A percentile compares a stretch with the other conserved stretches of the same genome.
Conservation (phyloP, 164 flowering plant genomes). For the Nelumbo lutea region DNA sequence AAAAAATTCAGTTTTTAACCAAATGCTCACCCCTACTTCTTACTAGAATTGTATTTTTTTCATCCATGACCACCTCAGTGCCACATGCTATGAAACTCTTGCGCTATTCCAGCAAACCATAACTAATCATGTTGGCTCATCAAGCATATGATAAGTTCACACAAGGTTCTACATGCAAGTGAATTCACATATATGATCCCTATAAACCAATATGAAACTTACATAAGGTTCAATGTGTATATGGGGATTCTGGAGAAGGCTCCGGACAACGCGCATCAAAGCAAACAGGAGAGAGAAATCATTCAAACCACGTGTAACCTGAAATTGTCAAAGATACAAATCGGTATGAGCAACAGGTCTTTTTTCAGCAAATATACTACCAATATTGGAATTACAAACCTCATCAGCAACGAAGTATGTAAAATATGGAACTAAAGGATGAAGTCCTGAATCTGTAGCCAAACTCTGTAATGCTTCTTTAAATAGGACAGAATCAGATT, state of each 20-base stretch:
- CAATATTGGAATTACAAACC: constrained; percentile 32
- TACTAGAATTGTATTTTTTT: too few relatives aligned
- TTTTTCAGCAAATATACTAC: neutral
- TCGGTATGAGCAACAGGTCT: neutral
- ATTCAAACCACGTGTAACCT: constrained; percentile 78
- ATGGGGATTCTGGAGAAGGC: constrained; percentile 92
- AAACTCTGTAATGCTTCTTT: constrained; percentile 77
- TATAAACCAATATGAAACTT: constrained; percentile 33
- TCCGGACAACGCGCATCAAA: constrained; percentile 81
- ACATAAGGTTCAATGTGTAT: constrained; percentile 96
- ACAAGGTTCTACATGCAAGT: too few relatives aligned
- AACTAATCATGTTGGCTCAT: too few relatives aligned
- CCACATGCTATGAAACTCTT: too few relatives aligned
- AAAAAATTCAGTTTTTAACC: too few relatives aligned
- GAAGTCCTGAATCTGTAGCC: constrained; percentile 93
- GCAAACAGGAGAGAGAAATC: constrained; percentile 61
- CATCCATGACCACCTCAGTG: too few relatives aligned
- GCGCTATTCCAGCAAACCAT: too few relatives aligned
- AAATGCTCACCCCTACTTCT: too few relatives aligned
- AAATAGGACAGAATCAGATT: constrained; percentile 60
- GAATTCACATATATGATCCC: neutral
- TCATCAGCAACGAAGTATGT: constrained; percentile 84
- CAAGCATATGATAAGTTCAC: too few relatives aligned
- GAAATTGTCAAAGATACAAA: constrained; percentile 8
- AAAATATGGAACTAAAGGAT: constrained; percentile 95